Evolutionary conservation across 495 filamentous ascomycete species (phyloP).

Genomic region (Talaromyces borbonicus): DNA sequence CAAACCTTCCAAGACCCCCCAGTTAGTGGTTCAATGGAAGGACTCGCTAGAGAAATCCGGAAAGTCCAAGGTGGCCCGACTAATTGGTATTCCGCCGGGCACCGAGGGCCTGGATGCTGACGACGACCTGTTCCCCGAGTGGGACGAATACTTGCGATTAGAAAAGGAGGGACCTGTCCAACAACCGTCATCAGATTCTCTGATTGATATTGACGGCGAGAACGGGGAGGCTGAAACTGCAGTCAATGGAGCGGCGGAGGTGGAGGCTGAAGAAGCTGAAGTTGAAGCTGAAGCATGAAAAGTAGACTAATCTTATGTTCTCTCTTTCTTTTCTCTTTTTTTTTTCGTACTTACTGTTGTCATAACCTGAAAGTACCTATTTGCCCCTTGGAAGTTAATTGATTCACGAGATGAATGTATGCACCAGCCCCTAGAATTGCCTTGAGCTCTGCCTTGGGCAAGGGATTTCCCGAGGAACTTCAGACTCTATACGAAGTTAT

Average conservation of each 20-base stretch:
- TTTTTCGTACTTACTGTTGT: too few relatives aligned
- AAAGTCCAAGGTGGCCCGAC: slow-evolving; percentile 72
- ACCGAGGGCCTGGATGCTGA: slow-evolving; percentile 52
- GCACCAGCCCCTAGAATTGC: too few relatives aligned
- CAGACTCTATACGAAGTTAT: too few relatives aligned
- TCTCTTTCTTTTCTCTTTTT: background rate
- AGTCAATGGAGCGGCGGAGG: slow-evolving; percentile 27
- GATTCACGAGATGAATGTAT: too few relatives aligned
- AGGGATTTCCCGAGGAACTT: too few relatives aligned
- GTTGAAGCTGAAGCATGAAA: slow-evolving; percentile 21
- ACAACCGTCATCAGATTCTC: slow-evolving; percentile 32
- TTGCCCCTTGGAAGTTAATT: too few relatives aligned
- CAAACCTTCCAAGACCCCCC: slow-evolving; percentile 65
- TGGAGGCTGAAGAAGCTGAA: slow-evolving; percentile 24
- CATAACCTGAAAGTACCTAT: too few relatives aligned
- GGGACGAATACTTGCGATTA: slow-evolving; percentile 78
- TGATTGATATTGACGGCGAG: slow-evolving; percentile 39
- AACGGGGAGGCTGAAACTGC: slow-evolving; percentile 23
- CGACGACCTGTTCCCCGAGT: slow-evolving; percentile 88
- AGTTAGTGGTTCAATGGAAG: slow-evolving; percentile 72
- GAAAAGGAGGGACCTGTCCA: slow-evolving; percentile 58
- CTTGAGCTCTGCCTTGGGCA: too few relatives aligned
- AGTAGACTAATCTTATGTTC: slow-evolving; percentile 4
- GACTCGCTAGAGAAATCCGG: slow-evolving; percentile 62
- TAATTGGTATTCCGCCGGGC: slow-evolving; percentile 69